Evolutionary conservation across 2,329 filamentous ascomycete species (phyloP).

Genomic region (Tolypocladium sp.): DNA sequence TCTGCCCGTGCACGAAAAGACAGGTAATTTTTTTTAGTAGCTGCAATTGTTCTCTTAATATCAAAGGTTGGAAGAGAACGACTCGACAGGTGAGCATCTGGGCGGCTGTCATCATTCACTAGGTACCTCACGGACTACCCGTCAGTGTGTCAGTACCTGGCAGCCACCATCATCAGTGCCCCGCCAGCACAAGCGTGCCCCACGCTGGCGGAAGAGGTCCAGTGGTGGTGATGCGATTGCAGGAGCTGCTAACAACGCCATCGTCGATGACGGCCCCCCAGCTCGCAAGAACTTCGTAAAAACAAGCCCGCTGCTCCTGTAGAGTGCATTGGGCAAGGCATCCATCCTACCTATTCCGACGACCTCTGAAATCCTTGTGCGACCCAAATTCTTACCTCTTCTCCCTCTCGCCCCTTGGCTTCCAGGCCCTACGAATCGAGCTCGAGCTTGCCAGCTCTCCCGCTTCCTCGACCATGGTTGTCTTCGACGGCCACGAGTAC

Average conservation of each 20-base stretch:
- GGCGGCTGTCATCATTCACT: not conserved
- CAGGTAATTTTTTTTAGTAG: too few species aligned
- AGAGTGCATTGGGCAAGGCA: not conserved
- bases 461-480: slow-evolving; percentile 56
- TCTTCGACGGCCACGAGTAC: slow-evolving; percentile 81
- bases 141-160: not conserved
- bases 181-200: slow-evolving; percentile 4
- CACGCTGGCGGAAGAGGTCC: not conserved
- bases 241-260: not conserved
- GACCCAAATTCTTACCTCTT: not conserved
- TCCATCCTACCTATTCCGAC: not conserved
- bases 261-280: not conserved
- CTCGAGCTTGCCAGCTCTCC: not conserved
- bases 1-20: not conserved
- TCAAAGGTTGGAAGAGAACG: not conserved
- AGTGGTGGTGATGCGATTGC: not conserved
- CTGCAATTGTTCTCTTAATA: not conserved
- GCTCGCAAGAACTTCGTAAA: not conserved
- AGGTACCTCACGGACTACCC: too few species aligned
- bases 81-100: not conserved
- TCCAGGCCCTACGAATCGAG: slow-evolving; percentile 2
- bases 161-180: slow-evolving; percentile 1
- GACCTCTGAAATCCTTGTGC: not conserved
- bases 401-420: slow-evolving; percentile 3
- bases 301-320: not conserved